Base-by-base conservation (phyloP, 352 stramenopile species). In the Globisporangium solare region DNA sequence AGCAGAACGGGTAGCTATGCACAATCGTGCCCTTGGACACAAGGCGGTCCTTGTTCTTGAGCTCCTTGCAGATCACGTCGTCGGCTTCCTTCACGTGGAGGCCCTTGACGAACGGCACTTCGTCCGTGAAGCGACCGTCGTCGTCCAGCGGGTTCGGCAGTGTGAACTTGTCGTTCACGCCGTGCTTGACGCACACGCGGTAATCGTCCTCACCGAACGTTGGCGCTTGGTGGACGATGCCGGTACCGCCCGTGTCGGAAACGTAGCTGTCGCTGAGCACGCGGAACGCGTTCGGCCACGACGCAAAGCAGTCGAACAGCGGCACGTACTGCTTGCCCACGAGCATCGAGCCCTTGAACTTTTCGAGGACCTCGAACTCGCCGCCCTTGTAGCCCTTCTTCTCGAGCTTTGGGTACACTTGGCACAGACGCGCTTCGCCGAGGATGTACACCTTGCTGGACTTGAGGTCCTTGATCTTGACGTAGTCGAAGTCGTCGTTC, bases 161-260 rank as follows among this genome's bases (percentile, higher is more conserved):
- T 21, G 77, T 79, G 51, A 97, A 97, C 75, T 99, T 99, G 51
- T 92, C 76, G 46, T 98, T 91, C 50, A 99, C 84, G 22, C 86
- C 90, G 60, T 99, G 76, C 39, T 88, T 92, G 45, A 99, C 73
- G 64, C 97, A 99, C 32, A 99, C 97, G 47, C 97, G 94, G 85
- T 99, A 99, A 97, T 99, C 97, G 70, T 99, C 97, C 70, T 99
- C 97, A 83, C 97, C 97, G 68, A 99, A 99, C 6, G 96, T 98
- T 3, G 97, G 97, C 8, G 97, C 96, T 70, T 99, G 95, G 77
- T 99, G 97, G 21, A 99, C 96, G 56, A 99, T 98, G 58, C 96
- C 97, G 1, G 95, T 98, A 68, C 97, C 80, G 69, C 92, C 88
- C 62, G 98, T 96, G 71, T 98, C 94, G 8, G 95, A 99, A 12